These are phyloP conservation scores for Aspergillus latus DNA, from an alignment of 2,329 filamentous ascomycete genomes.

Conservation along the genomic window DNA sequence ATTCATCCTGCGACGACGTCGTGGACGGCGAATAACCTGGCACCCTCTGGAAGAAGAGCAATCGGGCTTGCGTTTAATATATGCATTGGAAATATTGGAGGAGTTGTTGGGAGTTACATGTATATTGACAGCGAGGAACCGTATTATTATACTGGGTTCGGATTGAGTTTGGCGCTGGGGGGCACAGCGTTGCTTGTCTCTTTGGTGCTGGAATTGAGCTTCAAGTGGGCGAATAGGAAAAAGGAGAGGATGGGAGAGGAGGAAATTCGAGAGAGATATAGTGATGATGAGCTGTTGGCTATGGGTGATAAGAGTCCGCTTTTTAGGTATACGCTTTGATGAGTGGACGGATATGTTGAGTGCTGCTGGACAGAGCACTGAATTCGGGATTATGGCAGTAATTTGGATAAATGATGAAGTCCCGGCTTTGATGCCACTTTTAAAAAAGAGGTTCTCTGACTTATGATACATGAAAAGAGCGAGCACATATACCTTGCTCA, in stretches of 20 bases:
- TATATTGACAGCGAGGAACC: conserved; percentile 38
- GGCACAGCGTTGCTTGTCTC: conserved; percentile 30
- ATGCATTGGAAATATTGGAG: conserved; percentile 43
- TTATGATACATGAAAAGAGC: not conserved
- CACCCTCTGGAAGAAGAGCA: conserved; percentile 36
- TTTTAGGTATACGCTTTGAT: conserved; percentile 3
- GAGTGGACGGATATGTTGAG: not conserved
- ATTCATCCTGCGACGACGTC: conserved; percentile 29
- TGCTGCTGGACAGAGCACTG: not conserved
- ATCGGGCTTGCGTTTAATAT: conserved; percentile 43
- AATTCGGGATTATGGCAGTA: not conserved
- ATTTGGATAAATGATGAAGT: not conserved
- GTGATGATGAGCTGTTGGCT: conserved; percentile 15
- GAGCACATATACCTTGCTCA: not conserved
- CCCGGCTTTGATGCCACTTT: not conserved
- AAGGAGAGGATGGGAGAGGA: conserved; percentile 13
- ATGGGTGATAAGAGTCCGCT: conserved; percentile 18
- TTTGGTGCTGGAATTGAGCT: conserved; percentile 29
- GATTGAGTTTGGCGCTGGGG: conserved; percentile 35
- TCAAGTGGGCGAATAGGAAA: conserved; percentile 7
- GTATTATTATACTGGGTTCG: conserved; percentile 39
- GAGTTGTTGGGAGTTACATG: conserved; percentile 44
- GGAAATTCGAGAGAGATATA: conserved; percentile 10
- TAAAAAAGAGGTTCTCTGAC: not conserved
- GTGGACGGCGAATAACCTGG: conserved; percentile 34